Percentiles rank a stretch among this genome's conserved stretches.
Conservation (phyloP, 305 asterid species). For the Euphrasia arctica region DNA sequence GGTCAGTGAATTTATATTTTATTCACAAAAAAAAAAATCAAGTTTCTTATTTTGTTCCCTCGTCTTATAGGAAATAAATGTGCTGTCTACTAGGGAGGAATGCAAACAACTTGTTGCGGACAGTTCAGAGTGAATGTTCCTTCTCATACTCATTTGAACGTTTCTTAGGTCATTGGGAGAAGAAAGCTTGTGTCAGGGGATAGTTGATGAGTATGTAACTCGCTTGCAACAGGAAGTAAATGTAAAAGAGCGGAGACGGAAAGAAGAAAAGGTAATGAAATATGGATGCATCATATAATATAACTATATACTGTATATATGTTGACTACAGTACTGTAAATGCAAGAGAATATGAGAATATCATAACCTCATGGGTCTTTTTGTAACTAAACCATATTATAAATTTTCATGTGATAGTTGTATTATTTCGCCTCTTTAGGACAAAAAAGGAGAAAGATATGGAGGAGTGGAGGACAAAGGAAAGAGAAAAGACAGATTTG, state of each 20-base stretch:
- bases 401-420: too few species aligned
- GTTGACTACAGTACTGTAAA: too few species aligned
- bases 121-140: conserved; percentile 56
- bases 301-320: too few species aligned
- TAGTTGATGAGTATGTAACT: conserved; percentile 69
- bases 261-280: conserved; percentile 80
- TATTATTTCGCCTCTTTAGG: conserved; percentile 39
- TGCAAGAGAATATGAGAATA: too few species aligned
- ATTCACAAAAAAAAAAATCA: conserved; percentile 10
- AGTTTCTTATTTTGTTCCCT: conserved; percentile 12
- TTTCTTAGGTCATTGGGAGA: conserved; percentile 74
- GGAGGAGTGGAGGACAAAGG: conserved; percentile 63
- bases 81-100: conserved; percentile 82
- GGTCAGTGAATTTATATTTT: conserved; percentile 6
- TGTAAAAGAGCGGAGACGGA: conserved; percentile 77
- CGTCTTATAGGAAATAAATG: conserved; percentile 58
- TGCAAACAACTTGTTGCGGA: conserved; percentile 70
- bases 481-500: conserved; percentile 42
- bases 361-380: too few species aligned
- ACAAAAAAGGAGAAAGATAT: conserved; percentile 77
- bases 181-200: conserved; percentile 63
- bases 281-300: conserved; percentile 3
- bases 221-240: conserved; percentile 83
- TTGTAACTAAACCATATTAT: background rate
- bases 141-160: conserved; percentile 2